Base-by-base conservation (phyloP, 192 early-diverging fungal genomes). In the Coemansia sp. region DNA sequence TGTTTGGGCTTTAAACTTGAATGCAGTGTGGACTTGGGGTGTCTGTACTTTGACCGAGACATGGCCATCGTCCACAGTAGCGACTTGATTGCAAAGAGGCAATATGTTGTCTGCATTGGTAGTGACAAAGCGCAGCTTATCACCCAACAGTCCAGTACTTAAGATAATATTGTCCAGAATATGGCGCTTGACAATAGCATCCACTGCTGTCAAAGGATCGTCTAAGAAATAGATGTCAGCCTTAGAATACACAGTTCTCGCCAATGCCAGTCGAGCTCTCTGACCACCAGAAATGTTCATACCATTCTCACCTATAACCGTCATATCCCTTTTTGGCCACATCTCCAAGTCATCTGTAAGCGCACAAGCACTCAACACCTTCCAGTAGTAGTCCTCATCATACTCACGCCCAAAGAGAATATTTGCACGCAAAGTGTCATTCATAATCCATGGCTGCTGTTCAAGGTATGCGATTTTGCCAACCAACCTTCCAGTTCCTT, bases 271-370 rank as follows among this genome's bases (percentile, higher is more conserved):
- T 12, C 92, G 89, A 40, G 90, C 89, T 11, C 84, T 66, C 73
- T 94, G 92, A 1, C 91, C 92, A 27, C 90, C 87, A 64, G 89
- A 91, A 60, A 94, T 84, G 68, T 91, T 92, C 50, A 87, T 89
- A 62, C 91, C 89, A 12, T 84, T 79, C 38, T 91, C 90, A 44
- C 89, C 91, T 72, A 92, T 89, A 46, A 91, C 89, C 0, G 92
- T 93, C 67, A 85, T 63, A 62, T 92, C 91, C 60, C 87, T 88
- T 10, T 83, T 80, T 29, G 88, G 74, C 73, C 92, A 78, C 22
- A 85, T 33, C 18, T 68, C 81, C 70, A 95, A 72, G 83, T 94
- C 93, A 8, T 87, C 83, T 34, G 75, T 83, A 10, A 93, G 70
- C 0, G 88, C 88, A 69, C 88, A 89, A 1, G 88, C 87, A 5